A percentile compares a stretch with the other conserved stretches of the same genome.
Evolutionary conservation across 2,329 filamentous ascomycete genomes (phyloP).

Genomic region (Xylariaceae sp.): DNA sequence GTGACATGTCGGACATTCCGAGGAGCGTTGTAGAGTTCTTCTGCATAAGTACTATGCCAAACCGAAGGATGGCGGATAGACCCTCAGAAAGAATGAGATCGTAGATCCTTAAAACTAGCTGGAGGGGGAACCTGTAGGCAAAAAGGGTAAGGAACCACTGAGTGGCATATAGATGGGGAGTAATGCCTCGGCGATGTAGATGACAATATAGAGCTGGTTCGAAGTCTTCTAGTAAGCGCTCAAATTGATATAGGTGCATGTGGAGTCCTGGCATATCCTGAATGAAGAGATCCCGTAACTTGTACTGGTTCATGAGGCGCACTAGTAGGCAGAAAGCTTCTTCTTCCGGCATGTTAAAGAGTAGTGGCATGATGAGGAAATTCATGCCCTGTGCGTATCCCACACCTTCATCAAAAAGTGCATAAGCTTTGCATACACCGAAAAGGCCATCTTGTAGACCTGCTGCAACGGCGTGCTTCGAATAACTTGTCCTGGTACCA

Average conservation of each 20-base stretch:
- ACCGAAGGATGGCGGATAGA: constrained; percentile 89
- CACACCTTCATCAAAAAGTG: constrained; percentile 90
- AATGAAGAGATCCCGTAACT: constrained; percentile 88
- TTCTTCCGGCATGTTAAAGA: constrained; percentile 98
- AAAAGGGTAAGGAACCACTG: constrained; percentile 99
- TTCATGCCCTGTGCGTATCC: constrained; percentile 99
- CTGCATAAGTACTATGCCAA: constrained; percentile 94
- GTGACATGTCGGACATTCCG: constrained; percentile 87
- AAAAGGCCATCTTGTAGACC: constrained; percentile 93
- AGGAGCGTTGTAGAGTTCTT: constrained; percentile 84
- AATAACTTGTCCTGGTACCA: constrained; percentile 92
- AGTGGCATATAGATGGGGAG: constrained; percentile 91
- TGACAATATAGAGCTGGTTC: constrained; percentile 96
- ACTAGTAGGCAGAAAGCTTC: constrained; percentile 95
- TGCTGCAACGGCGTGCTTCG: constrained; percentile 90
- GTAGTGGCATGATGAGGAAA: constrained; percentile 92
- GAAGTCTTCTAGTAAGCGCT: constrained; percentile 88
- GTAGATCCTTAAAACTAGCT: constrained; percentile 95
- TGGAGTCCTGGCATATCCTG: constrained; percentile 97
- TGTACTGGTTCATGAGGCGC: constrained; percentile 95
- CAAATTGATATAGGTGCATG: constrained; percentile 92
- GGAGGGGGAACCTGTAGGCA: constrained; percentile 94
- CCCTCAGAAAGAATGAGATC: constrained; percentile 94
- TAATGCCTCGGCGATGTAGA: constrained; percentile 83
- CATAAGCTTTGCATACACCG: constrained; percentile 96